Evolutionary conservation across 495 filamentous ascomycete genomes (phyloP).

Genomic region (Penicillium paradoxum): DNA sequence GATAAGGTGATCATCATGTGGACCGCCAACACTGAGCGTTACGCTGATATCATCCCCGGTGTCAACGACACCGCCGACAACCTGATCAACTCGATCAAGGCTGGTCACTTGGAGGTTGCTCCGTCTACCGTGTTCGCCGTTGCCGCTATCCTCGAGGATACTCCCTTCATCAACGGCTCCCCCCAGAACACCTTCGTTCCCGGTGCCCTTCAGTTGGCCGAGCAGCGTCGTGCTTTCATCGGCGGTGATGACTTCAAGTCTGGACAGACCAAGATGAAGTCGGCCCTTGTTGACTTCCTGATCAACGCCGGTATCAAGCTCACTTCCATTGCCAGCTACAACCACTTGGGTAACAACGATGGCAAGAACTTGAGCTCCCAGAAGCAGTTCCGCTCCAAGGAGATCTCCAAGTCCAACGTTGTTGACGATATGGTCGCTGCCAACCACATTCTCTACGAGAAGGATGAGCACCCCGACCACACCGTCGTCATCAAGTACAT

Average conservation of each 20-base stretch:
- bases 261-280: conserved; percentile 99
- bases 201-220: conserved; percentile 84
- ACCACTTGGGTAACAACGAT: conserved; percentile 99
- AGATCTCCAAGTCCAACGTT: conserved; percentile 98
- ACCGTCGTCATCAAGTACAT: conserved; percentile 97
- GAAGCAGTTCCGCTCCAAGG: conserved; percentile 98
- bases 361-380: conserved; percentile 97
- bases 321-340: conserved; percentile 98
- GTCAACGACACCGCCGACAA: conserved; percentile 98
- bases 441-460: conserved; percentile 82
- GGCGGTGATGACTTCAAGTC: conserved; percentile 99
- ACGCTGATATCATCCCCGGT: conserved; percentile 77
- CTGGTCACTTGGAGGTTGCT: conserved; percentile 80
- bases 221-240: conserved; percentile 82
- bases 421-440: conserved; percentile 99
- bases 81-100: conserved; percentile 77
- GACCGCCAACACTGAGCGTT: conserved; percentile 99
- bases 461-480: conserved; percentile 85
- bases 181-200: conserved; percentile 99
- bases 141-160: conserved; percentile 81
- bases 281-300: conserved; percentile 94
- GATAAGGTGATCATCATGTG: conserved; percentile 98
- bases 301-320: conserved; percentile 99
- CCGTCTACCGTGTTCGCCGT: conserved; percentile 96
- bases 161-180: conserved; percentile 98